A percentile compares a stretch with the other conserved stretches of the same genome.
phyloP scores from a whole-genome alignment of 2,329 filamentous ascomycete species.

The Beauveria caledonica region DNA sequence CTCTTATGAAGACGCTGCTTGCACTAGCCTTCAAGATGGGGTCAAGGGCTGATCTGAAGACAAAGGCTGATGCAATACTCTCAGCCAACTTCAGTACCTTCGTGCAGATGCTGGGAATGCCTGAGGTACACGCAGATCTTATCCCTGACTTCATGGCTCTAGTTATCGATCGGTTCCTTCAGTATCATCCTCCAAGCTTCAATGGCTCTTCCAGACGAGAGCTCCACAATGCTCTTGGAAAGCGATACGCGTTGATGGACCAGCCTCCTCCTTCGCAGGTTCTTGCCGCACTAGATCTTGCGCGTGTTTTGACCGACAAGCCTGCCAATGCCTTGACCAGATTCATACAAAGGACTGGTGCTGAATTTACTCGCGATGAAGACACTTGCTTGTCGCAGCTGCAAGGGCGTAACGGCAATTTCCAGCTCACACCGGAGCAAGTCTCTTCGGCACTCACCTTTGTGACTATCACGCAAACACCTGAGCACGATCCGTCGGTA shows the following conservation, averaged over 20 bases:
- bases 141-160: slow-evolving; percentile 63
- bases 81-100: slow-evolving; percentile 72
- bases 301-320: slow-evolving; percentile 54
- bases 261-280: slow-evolving; percentile 61
- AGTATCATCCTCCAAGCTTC: slow-evolving; percentile 80
- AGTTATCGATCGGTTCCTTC: slow-evolving; percentile 78
- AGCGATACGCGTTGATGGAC: slow-evolving; percentile 59
- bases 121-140: slow-evolving; percentile 58
- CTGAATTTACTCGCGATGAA: slow-evolving; percentile 65
- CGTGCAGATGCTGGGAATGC: slow-evolving; percentile 63
- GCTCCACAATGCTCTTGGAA: slow-evolving; percentile 55
- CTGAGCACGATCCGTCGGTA: slow-evolving; percentile 41
- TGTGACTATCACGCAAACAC: slow-evolving; percentile 49
- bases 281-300: slow-evolving; percentile 60
- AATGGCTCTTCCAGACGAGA: slow-evolving; percentile 66
- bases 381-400: slow-evolving; percentile 54
- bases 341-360: slow-evolving; percentile 66
- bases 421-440: slow-evolving; percentile 71
- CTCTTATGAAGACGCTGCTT: slow-evolving; percentile 77
- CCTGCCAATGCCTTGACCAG: slow-evolving; percentile 50
- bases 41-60: slow-evolving; percentile 72
- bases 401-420: slow-evolving; percentile 40
- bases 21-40: slow-evolving; percentile 81
- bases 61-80: slow-evolving; percentile 89
- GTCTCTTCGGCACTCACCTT: slow-evolving; percentile 72